phyloP scores from a whole-genome alignment of 148 eudicot species.

The Cornus florida region DNA sequence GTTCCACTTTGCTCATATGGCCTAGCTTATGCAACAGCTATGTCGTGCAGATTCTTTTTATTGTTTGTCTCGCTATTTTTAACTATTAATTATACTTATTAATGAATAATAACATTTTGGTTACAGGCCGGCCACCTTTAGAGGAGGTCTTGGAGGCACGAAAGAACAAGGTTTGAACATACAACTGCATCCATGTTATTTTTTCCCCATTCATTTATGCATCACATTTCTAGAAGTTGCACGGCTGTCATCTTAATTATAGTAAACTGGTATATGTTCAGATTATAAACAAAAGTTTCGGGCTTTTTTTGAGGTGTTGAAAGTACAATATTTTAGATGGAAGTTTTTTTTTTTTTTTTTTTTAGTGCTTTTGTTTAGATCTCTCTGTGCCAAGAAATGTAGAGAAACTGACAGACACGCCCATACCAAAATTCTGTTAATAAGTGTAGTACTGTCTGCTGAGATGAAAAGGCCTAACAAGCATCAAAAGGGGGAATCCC shows the following conservation, averaged over 20 bases:
- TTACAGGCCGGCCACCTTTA: conserved; percentile 80
- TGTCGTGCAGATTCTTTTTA: background rate
- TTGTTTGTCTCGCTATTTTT: background rate
- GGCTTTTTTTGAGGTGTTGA: background rate
- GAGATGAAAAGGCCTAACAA: background rate
- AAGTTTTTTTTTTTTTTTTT: background rate
- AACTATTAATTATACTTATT: background rate
- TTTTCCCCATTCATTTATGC: background rate
- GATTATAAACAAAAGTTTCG: background rate
- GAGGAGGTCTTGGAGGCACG: conserved; percentile 72
- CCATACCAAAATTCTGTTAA: no score
- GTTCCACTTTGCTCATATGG: no score
- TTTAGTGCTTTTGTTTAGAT: background rate
- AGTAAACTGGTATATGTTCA: background rate
- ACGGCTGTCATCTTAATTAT: background rate
- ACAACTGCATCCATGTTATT: background rate
- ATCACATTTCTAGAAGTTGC: background rate
- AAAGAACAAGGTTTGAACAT: conserved; percentile 50
- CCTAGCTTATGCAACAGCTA: no score
- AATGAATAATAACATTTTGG: background rate
- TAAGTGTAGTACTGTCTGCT: background rate
- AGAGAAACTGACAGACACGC: no score
- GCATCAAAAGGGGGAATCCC: background rate
- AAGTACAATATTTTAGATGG: no score
- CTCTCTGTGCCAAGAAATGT: background rate